Percentiles rank a stretch among this genome's conserved stretches.
Evolutionary conservation across 257 asterid genomes (phyloP).

Genomic region (Primulina tabacum): DNA sequence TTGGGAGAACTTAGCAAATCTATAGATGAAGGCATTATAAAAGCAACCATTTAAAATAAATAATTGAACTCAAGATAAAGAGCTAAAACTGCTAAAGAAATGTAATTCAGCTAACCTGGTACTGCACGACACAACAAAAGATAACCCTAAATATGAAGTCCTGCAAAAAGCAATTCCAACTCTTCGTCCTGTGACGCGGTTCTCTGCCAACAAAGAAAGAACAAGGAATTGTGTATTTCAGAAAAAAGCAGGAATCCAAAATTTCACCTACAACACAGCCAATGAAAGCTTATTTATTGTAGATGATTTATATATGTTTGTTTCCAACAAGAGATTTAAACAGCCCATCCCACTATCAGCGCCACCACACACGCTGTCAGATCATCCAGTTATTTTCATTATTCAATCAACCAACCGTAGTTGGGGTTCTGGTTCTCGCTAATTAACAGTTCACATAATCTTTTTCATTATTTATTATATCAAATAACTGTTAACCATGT

Average conservation of each 20-base stretch:
- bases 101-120: slow-evolving; percentile 1
- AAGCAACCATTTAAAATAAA: too few relatives aligned
- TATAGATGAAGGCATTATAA: too few relatives aligned
- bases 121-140: slow-evolving; percentile 11
- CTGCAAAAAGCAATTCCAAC: slow-evolving; percentile 77
- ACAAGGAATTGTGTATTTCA: neutral
- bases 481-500: neutral
- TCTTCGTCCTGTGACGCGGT: slow-evolving; percentile 72
- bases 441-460: neutral
- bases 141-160: slow-evolving; percentile 54
- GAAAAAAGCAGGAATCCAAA: neutral
- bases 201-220: slow-evolving; percentile 49
- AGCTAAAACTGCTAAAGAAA: neutral
- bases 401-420: neutral
- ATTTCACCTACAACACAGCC: neutral
- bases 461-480: too few relatives aligned
- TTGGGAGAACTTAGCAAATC: too few relatives aligned
- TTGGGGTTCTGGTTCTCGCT: neutral
- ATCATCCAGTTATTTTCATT: neutral
- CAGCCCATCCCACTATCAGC: neutral
- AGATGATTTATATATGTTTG: neutral
- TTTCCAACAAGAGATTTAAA: neutral
- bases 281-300: too few relatives aligned
- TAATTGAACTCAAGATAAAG: neutral
- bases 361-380: neutral